These are phyloP conservation scores for Cantharellus cinnabarinus DNA, from an alignment of 768 basidiomycete species.

Conservation along the genomic window DNA sequence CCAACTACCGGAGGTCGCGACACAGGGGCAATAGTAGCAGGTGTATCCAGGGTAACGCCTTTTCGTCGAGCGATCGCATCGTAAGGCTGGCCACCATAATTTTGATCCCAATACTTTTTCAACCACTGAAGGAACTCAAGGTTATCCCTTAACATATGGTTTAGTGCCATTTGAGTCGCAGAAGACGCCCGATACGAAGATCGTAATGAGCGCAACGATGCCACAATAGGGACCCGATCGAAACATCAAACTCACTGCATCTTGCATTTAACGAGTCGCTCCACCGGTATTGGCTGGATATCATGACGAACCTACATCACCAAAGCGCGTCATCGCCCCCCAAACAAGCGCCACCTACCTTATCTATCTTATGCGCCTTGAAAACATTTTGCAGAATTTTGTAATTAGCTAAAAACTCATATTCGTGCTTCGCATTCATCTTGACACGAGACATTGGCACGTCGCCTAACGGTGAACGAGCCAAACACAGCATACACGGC, in stretches of 20 bases:
- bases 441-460: constrained; percentile 83
- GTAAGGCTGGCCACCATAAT: constrained; percentile 74
- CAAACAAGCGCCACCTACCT: constrained; percentile 27
- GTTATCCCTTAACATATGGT: constrained; percentile 49
- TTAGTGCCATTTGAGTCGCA: background rate
- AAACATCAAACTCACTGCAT: constrained; percentile 59
- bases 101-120: constrained; percentile 86
- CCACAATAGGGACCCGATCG: background rate
- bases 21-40: constrained; percentile 60
- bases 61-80: constrained; percentile 67
- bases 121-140: constrained; percentile 97
- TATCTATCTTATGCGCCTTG: constrained; percentile 85
- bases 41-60: constrained; percentile 54
- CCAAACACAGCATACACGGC: background rate
- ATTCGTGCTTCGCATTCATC: constrained; percentile 89
- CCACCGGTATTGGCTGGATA: constrained; percentile 77
- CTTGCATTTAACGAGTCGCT: constrained; percentile 88
- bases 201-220: background rate
- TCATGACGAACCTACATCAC: background rate
- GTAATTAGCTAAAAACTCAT: constrained; percentile 88
- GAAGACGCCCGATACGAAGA: background rate
- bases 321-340: background rate
- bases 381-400: constrained; percentile 88
- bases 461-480: constrained; percentile 37
- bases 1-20: constrained; percentile 1